Conservation (phyloP, 345 rosid genomes). For the Gossypium thurberi region DNA sequence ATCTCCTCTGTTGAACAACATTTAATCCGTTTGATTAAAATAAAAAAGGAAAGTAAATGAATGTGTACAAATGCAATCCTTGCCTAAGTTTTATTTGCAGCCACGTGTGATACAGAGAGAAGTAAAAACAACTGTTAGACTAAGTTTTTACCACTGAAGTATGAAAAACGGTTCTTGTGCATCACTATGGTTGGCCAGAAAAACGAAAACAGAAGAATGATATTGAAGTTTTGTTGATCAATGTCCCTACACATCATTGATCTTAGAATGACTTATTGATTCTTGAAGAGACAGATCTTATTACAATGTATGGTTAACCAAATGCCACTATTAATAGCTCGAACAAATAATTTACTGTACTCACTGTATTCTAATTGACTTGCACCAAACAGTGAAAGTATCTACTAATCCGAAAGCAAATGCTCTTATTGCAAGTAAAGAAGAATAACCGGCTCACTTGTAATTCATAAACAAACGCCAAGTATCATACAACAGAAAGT, state of each 20-base stretch:
- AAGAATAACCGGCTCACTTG: not conserved
- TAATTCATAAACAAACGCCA: not conserved
- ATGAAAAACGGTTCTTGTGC: not conserved
- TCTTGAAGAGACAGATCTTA: not conserved
- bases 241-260: not conserved
- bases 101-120: not conserved
- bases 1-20: constrained; percentile 43
- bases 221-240: not conserved
- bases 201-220: not conserved
- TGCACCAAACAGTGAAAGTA: not conserved
- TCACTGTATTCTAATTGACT: not conserved
- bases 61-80: not conserved
- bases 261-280: not conserved
- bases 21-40: not conserved
- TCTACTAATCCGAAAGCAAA: not conserved
- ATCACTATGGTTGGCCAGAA: not conserved
- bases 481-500: not conserved
- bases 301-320: not conserved
- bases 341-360: not conserved
- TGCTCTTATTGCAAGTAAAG: not conserved
- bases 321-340: not conserved
- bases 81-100: not conserved
- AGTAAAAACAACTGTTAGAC: not conserved
- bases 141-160: not conserved
- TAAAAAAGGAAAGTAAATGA: not conserved